phyloP scores from a whole-genome alignment of 306 rosid species.

The Arachis stenosperma region DNA sequence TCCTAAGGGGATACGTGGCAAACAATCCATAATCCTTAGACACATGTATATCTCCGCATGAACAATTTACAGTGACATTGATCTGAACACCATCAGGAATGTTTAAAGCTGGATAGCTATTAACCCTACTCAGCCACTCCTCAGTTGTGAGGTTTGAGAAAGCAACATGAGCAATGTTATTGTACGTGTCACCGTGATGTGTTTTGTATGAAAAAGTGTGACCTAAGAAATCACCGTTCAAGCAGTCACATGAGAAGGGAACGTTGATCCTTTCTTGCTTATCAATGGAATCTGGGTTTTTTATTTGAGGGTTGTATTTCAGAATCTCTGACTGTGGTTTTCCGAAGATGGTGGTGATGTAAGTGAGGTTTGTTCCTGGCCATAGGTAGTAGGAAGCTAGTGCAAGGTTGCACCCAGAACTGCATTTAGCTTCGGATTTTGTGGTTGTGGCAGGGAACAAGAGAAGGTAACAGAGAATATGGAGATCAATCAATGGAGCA shows the following conservation, averaged over 20 bases:
- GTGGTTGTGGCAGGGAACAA: slow-evolving; percentile 8
- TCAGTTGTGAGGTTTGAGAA: slow-evolving; percentile 57
- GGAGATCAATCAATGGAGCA: not conserved
- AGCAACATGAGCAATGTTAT: not conserved
- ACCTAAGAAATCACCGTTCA: slow-evolving; percentile 54
- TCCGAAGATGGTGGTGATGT: slow-evolving; percentile 53
- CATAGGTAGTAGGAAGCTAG: slow-evolving; percentile 57
- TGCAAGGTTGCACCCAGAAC: slow-evolving; percentile 56
- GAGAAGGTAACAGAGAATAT: slow-evolving; percentile 17
- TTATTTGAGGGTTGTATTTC: slow-evolving; percentile 48
- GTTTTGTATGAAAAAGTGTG: slow-evolving; percentile 58
- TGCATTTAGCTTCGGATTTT: slow-evolving; percentile 52
- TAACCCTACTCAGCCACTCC: slow-evolving; percentile 53
- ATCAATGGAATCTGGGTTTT: slow-evolving; percentile 7
- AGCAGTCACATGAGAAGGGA: slow-evolving; percentile 67
- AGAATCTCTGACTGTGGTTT: slow-evolving; percentile 46
- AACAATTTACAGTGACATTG: slow-evolving; percentile 68
- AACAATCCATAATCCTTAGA: slow-evolving; percentile 62
- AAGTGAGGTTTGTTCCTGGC: slow-evolving; percentile 48
- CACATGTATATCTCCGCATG: slow-evolving; percentile 59
- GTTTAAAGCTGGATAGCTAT: not conserved
- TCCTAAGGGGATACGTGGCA: slow-evolving; percentile 52
- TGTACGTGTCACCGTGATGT: slow-evolving; percentile 45
- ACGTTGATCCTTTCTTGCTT: slow-evolving; percentile 42
- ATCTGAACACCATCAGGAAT: slow-evolving; percentile 34